A percentile compares a stretch with the other conserved stretches of the same genome.
Conservation (phyloP, 805 yeast genomes). For the Suhomyces emberorum region DNA sequence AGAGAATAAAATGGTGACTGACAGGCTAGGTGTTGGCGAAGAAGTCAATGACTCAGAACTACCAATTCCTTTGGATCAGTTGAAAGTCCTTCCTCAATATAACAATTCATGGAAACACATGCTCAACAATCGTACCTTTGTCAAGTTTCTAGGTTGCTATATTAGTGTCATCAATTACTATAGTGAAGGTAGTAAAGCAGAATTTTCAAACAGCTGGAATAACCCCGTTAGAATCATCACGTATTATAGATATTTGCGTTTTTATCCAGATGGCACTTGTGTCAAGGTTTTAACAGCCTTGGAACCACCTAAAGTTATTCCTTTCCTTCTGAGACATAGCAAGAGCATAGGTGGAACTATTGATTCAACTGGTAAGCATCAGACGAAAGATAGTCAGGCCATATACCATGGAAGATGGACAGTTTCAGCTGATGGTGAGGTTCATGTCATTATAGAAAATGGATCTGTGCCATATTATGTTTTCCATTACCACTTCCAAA, state of each 20-base stretch:
- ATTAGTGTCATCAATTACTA: slow-evolving; percentile 82
- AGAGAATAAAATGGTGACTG: slow-evolving; percentile 36
- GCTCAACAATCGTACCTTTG: slow-evolving; percentile 65
- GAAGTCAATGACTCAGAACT: slow-evolving; percentile 34
- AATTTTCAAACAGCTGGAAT: slow-evolving; percentile 61
- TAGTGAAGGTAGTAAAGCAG: slow-evolving; percentile 75
- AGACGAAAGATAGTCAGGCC: slow-evolving; percentile 26
- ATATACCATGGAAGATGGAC: slow-evolving; percentile 56
- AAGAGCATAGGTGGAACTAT: slow-evolving; percentile 18
- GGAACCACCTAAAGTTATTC: slow-evolving; percentile 70
- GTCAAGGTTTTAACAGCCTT: slow-evolving; percentile 64
- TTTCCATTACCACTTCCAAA: slow-evolving; percentile 60
- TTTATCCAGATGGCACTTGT: slow-evolving; percentile 75
- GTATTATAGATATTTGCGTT: slow-evolving; percentile 81
- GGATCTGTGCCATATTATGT: slow-evolving; percentile 60
- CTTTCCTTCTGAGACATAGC: slow-evolving; percentile 41
- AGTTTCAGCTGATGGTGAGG: slow-evolving; percentile 49
- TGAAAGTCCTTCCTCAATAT: slow-evolving; percentile 28
- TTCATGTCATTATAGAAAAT: slow-evolving; percentile 45
- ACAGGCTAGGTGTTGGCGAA: slow-evolving; percentile 27
- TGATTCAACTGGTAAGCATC: slow-evolving; percentile 14
- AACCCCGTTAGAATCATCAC: slow-evolving; percentile 82
- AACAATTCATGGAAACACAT: slow-evolving; percentile 43
- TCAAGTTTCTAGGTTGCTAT: slow-evolving; percentile 80
- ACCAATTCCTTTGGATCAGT: slow-evolving; percentile 35